Evolutionary conservation across 2,329 filamentous ascomycete genomes (phyloP).

Genomic region (Aspergillus carbonarius): DNA sequence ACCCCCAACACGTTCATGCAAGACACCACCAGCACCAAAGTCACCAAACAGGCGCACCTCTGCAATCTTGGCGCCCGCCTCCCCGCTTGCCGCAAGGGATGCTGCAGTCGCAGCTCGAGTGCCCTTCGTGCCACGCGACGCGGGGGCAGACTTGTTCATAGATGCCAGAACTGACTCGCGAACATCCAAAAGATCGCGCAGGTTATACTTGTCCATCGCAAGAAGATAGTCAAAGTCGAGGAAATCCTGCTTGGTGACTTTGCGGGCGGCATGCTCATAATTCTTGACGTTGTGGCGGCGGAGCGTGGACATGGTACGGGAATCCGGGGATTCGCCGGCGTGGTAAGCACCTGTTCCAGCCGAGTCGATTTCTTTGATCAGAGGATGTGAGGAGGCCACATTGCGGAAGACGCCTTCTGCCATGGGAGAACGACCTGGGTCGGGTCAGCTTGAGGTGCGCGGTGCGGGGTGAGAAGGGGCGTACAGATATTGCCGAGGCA

Average conservation of each 20-base stretch:
- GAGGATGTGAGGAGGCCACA: conserved; percentile 58
- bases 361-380: conserved; percentile 73
- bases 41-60: conserved; percentile 81
- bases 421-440: conserved; percentile 77
- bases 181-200: conserved; percentile 65
- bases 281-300: conserved; percentile 69
- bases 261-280: conserved; percentile 75
- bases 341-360: conserved; percentile 92
- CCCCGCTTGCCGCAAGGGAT: conserved; percentile 33
- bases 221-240: conserved; percentile 87
- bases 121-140: conserved; percentile 25
- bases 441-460: not conserved
- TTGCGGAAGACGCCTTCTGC: conserved; percentile 88
- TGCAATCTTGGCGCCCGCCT: conserved; percentile 39
- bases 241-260: conserved; percentile 73
- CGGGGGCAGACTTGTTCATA: conserved; percentile 45
- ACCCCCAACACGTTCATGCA: conserved; percentile 37
- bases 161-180: conserved; percentile 51
- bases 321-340: conserved; percentile 71
- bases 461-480: conserved; percentile 15
- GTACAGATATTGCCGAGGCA: conserved; percentile 94
- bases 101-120: conserved; percentile 39
- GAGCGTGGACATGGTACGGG: conserved; percentile 79
- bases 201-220: conserved; percentile 86
- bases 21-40: conserved; percentile 60